Percentiles rank a stretch among this genome's conserved stretches.
phyloP scores from a whole-genome alignment of 352 stramenopile genomes.

The Globisporangium parvum region DNA sequence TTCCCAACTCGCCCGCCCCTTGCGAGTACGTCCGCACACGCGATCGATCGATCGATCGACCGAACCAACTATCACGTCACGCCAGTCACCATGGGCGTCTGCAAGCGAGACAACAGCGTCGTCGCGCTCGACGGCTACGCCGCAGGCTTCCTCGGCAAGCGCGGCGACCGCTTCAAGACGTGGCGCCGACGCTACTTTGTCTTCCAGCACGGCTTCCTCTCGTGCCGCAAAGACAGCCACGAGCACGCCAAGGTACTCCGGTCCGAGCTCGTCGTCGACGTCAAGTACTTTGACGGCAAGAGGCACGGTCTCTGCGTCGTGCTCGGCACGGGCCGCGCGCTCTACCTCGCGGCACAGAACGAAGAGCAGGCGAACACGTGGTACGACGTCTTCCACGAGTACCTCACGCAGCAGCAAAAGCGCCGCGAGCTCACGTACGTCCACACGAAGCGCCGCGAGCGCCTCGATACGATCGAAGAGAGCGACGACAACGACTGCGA shows the following conservation, averaged over 20 bases:
- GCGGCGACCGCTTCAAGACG: conserved; percentile 62
- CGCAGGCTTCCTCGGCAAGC: conserved; percentile 64
- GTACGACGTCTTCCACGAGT: conserved; percentile 59
- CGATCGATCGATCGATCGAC: too few species aligned
- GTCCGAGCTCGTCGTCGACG: conserved; percentile 41
- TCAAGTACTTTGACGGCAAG: conserved; percentile 42
- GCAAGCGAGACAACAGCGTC: conserved; percentile 23
- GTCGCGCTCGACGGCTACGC: conserved; percentile 56
- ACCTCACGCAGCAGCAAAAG: conserved; percentile 31
- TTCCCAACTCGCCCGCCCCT: conserved; percentile 1
- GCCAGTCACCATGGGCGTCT: conserved; percentile 2
- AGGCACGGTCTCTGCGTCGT: conserved; percentile 45
- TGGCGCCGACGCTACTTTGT: conserved; percentile 80
- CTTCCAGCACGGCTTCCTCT: conserved; percentile 55
- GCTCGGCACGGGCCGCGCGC: conserved; percentile 35
- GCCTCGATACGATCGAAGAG: conserved; percentile 36
- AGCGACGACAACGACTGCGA: conserved; percentile 21
- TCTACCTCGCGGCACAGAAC: conserved; percentile 41
- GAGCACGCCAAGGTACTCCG: conserved; percentile 41
- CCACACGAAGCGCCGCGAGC: conserved; percentile 30
- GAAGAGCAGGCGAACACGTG: conserved; percentile 53
- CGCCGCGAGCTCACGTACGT: conserved; percentile 32
- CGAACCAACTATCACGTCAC: neutral
- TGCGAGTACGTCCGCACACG: conserved; percentile 2
- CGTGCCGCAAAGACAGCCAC: conserved; percentile 56